Conservation (phyloP, 2,329 filamentous ascomycete genomes). For the Aspergillus puulaauensis region DNA sequence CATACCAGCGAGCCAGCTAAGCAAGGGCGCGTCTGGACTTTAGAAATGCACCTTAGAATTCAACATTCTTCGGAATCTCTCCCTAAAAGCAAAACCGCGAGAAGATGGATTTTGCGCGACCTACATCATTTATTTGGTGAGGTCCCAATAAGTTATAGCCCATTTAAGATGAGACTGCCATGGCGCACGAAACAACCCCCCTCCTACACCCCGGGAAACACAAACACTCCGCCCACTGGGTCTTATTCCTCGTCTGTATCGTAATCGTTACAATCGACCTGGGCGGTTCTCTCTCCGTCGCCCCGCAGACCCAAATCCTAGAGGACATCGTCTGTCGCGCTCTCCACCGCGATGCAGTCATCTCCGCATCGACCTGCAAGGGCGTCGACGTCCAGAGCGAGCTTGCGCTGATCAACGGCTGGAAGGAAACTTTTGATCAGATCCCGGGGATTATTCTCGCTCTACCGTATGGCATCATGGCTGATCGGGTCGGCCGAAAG, state of each 20-base stretch:
- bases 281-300: neutral
- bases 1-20: too few relatives aligned
- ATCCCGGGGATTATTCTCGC: neutral
- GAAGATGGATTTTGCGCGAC: too few relatives aligned
- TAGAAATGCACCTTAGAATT: too few relatives aligned
- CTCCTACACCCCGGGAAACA: too few relatives aligned
- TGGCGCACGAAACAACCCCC: too few relatives aligned
- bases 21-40: too few relatives aligned
- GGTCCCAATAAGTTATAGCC: too few relatives aligned
- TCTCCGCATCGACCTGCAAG: neutral
- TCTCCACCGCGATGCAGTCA: neutral
- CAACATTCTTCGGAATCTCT: too few relatives aligned
- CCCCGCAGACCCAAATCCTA: neutral
- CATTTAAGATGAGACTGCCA: too few relatives aligned
- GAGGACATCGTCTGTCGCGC: neutral
- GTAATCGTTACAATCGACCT: neutral
- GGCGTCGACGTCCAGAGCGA: neutral
- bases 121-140: too few relatives aligned
- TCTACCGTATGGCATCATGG: neutral
- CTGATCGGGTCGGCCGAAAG: neutral
- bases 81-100: too few relatives aligned
- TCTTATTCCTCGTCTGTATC: neutral
- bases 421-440: neutral
- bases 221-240: too few relatives aligned
- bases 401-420: neutral